phyloP scores from a whole-genome alignment of 306 rosid genomes.

The Cicer cuneatum region DNA sequence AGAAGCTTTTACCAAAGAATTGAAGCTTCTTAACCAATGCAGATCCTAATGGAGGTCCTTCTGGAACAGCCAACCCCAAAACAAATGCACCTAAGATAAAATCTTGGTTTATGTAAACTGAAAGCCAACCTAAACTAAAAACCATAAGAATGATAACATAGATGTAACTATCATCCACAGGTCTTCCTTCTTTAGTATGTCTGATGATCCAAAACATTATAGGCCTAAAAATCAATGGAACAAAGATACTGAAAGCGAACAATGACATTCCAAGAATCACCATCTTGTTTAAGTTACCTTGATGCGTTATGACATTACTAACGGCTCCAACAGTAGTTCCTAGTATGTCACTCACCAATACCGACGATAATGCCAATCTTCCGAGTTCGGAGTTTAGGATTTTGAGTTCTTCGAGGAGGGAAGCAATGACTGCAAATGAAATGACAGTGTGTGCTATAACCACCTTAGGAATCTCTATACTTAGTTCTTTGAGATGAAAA shows the following conservation, averaged over 20 bases:
- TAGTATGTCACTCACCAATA: constrained; percentile 47
- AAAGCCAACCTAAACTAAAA: constrained; percentile 38
- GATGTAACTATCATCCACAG: constrained; percentile 47
- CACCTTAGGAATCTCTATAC: neutral
- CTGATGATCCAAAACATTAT: constrained; percentile 54
- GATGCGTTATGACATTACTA: neutral
- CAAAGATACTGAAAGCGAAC: neutral
- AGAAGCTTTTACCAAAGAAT: constrained; percentile 43
- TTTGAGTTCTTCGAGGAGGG: constrained; percentile 53
- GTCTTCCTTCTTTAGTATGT: constrained; percentile 59
- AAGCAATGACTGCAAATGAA: constrained; percentile 48
- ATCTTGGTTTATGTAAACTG: constrained; percentile 38
- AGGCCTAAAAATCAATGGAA: constrained; percentile 49
- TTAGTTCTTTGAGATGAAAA: neutral
- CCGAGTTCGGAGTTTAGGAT: constrained; percentile 53
- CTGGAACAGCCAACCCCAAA: constrained; percentile 69
- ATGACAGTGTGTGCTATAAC: constrained; percentile 32
- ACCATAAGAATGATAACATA: constrained; percentile 42
- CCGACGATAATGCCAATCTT: constrained; percentile 48
- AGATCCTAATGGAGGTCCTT: constrained; percentile 73
- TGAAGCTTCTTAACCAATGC: constrained; percentile 56
- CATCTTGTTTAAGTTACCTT: accelerated
- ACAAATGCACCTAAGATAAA: constrained; percentile 56
- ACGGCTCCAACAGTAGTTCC: neutral
- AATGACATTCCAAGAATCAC: neutral